A percentile compares a stretch with the other conserved stretches of the same genome.
phyloP scores from a whole-genome alignment of 768 basidiomycete genomes.

The Boletus vinaceobasis region DNA sequence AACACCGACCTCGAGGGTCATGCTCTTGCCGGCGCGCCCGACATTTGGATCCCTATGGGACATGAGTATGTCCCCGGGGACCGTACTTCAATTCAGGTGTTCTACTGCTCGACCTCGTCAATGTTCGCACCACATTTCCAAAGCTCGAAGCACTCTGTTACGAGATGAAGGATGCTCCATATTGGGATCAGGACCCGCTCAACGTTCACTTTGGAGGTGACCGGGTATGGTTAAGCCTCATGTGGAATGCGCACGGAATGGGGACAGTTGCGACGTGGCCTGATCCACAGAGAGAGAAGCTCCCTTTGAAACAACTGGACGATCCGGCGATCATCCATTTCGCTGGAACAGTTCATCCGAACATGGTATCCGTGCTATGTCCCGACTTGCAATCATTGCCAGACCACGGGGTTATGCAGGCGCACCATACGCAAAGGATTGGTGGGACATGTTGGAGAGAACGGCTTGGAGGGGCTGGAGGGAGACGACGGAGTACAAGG shows the following conservation, averaged over 20 bases:
- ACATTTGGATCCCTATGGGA: neutral
- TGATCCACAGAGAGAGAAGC: neutral
- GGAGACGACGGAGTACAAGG: neutral
- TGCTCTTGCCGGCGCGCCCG: neutral
- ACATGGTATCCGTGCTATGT: neutral
- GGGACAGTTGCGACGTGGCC: neutral
- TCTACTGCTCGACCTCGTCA: neutral
- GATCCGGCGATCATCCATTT: neutral
- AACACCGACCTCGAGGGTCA: neutral
- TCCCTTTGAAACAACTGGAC: neutral
- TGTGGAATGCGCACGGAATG: neutral
- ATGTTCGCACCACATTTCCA: neutral
- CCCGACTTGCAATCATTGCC: neutral
- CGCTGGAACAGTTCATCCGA: neutral
- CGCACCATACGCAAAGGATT: neutral
- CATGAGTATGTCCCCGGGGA: neutral
- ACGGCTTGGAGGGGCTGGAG: neutral
- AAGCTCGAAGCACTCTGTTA: neutral
- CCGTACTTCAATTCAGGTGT: neutral
- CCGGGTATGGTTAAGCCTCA: neutral
- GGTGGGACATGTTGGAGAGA: neutral
- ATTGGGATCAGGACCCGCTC: neutral
- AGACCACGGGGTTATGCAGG: neutral
- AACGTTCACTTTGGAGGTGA: neutral
- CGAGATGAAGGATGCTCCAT: neutral